phyloP scores from a whole-genome alignment of 176 grass and related monocot species.

The Triticum dicoccoides region DNA sequence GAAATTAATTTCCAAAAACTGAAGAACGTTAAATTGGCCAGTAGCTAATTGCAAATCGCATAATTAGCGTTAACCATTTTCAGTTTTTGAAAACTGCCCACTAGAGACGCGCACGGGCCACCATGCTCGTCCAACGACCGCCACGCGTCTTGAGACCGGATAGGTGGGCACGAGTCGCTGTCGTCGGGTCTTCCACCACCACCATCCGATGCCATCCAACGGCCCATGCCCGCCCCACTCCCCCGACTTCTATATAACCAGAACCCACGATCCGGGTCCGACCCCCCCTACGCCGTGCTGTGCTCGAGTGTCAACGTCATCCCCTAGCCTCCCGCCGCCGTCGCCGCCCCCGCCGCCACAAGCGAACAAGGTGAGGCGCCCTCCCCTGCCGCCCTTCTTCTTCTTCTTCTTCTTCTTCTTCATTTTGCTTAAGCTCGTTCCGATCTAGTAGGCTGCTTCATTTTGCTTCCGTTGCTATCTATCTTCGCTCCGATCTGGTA shows the following conservation, averaged over 20 bases:
- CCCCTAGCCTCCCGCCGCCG: not conserved
- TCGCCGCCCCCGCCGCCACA: not conserved
- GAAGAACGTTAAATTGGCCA: too few species aligned
- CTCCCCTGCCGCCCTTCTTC: not conserved
- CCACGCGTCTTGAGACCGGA: too few species aligned
- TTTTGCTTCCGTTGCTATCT: not conserved
- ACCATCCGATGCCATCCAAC: slow-evolving; percentile 20
- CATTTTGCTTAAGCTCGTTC: not conserved
- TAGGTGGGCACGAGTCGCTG: not conserved
- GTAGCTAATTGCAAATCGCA: too few species aligned
- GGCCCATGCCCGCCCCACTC: not conserved
- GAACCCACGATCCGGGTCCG: slow-evolving; percentile 2
- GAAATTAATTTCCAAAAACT: too few species aligned
- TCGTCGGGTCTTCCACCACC: not conserved
- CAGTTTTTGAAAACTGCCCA: too few species aligned
- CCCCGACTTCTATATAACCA: not conserved
- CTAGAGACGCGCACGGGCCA: too few species aligned
- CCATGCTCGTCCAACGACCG: too few species aligned
- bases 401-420: too few species aligned
- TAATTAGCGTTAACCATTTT: too few species aligned
- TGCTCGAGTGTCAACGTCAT: not conserved
- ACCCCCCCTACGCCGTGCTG: not conserved
- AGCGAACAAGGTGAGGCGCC: slow-evolving; percentile 15
- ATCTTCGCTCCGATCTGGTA: not conserved
- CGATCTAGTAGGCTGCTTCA: not conserved